Base-by-base conservation (phyloP, 345 rosid species). In the Geranium brycei region DNA sequence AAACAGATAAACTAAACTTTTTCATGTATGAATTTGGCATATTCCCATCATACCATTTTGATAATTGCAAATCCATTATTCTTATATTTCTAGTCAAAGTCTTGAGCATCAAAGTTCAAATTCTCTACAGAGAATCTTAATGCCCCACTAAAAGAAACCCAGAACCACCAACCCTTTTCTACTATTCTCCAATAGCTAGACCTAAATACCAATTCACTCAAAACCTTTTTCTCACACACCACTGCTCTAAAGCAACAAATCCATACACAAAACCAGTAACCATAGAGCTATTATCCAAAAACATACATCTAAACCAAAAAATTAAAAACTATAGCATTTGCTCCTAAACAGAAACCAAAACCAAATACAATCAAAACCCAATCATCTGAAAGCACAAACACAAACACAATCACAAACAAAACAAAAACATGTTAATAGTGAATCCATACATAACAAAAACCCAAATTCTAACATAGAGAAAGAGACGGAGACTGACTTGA, bases 401-500 rank as follows among this genome's bases (percentile, higher is more conserved):
- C 15, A 47, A 11, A 47, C n/a, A n/a, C n/a, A n/a, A n/a, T n/a
- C 14, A 0, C 53, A 8, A 47, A 47, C 53, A 7, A 47, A 11
- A 47, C 7, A 8, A 11, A 11, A 47, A 47, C 12, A 47, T 47
- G 53, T 47, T 10, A 8, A 47, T 7, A 47, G 11, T 47, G 14
- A 47, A 13, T 47, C 15, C 11, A 6, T 1, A 47, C 13, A 6
- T 13, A 47, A 47, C 15, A 47, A 11, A 11, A 47, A 47, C 53
- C 15, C 5, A 35, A 35, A 35, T 35, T 3, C 7, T 4, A 35
- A 4, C 31, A 40, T 31, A 0, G 12, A 5, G 57, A 51, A 30
- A 19, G 41, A 31, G 62, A 53, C 31, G 8, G 5, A 58, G 6
- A 76, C 91, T 75, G 61, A 86, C 91, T 66, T 53, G 30, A 62